Evolutionary conservation across 1,284 basidiomycete genomes (phyloP).

Genomic region (Mycosarcoma mackinlayi): DNA sequence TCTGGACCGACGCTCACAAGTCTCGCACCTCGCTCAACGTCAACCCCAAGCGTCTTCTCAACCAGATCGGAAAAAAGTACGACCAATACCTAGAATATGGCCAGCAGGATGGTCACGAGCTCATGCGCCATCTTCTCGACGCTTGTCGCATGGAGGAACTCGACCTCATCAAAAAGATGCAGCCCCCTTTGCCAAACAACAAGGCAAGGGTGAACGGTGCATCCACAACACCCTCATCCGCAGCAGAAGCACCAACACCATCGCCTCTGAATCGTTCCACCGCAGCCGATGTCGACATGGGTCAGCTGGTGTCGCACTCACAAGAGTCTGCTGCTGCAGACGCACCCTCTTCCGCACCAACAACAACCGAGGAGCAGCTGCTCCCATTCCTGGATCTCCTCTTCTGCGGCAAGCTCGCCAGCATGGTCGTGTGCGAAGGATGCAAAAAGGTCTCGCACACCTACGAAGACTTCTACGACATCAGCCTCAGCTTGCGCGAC

Average conservation of each 20-base stretch:
- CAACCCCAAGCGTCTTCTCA: constrained; percentile 72
- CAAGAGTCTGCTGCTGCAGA: neutral
- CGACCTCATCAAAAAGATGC: constrained; percentile 83
- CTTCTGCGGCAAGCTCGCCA: constrained; percentile 86
- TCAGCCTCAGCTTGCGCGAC: constrained; percentile 79
- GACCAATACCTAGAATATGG: constrained; percentile 85
- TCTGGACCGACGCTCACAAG: constrained; percentile 44
- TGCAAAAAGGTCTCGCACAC: constrained; percentile 90
- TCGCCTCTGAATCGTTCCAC: constrained; percentile 13
- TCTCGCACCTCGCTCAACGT: constrained; percentile 41
- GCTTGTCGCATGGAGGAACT: constrained; percentile 94
- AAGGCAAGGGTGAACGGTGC: constrained; percentile 23
- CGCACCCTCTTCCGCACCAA: neutral
- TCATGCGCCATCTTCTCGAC: constrained; percentile 86
- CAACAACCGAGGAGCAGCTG: constrained; percentile 71
- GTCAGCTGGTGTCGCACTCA: constrained; percentile 13
- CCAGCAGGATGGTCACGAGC: constrained; percentile 95
- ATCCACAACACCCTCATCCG: constrained; percentile 23
- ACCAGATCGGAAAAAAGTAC: constrained; percentile 82
- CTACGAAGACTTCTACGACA: constrained; percentile 91
- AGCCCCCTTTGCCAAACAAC: constrained; percentile 71
- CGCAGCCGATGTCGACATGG: constrained; percentile 25
- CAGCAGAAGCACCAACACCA: neutral
- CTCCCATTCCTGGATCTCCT: constrained; percentile 85
- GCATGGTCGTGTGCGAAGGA: constrained; percentile 89